phyloP scores from a whole-genome alignment of 2,329 filamentous ascomycete species.

The Phoma sp. region DNA sequence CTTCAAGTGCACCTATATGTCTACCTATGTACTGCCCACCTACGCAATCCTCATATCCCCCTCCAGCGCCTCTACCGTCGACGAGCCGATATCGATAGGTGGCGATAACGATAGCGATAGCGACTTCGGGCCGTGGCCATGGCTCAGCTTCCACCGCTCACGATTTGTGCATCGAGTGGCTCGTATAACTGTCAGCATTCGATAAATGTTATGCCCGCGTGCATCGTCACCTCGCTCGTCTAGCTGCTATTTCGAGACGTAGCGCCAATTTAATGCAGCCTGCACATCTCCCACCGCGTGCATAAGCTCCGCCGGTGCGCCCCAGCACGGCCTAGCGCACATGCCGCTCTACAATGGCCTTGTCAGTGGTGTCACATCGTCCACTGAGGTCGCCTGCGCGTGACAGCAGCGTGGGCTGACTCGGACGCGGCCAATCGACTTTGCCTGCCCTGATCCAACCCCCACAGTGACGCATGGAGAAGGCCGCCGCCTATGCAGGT shows the following conservation, averaged over 20 bases:
- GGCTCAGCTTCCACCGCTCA: not conserved
- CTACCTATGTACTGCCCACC: not conserved
- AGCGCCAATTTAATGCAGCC: constrained; percentile 40
- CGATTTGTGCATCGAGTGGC: constrained; percentile 36
- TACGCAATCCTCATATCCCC: constrained; percentile 4
- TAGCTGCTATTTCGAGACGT: constrained; percentile 43
- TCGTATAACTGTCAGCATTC: constrained; percentile 45
- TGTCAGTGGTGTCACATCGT: constrained; percentile 25
- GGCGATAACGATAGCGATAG: constrained; percentile 2
- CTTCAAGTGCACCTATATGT: not conserved
- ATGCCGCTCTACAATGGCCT: constrained; percentile 38
- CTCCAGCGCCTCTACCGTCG: constrained; percentile 15
- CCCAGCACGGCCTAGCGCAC: constrained; percentile 25
- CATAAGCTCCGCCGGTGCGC: constrained; percentile 36
- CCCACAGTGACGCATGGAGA: constrained; percentile 41
- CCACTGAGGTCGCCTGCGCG: constrained; percentile 32
- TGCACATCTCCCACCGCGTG: constrained; percentile 38
- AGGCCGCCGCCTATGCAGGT: constrained; percentile 48
- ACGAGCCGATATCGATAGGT: constrained; percentile 25
- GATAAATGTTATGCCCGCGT: constrained; percentile 37
- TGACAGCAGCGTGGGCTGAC: constrained; percentile 40
- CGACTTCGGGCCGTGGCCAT: not conserved
- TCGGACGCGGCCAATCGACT: constrained; percentile 35
- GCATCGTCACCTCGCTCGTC: constrained; percentile 26
- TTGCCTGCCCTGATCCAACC: constrained; percentile 20